These are phyloP conservation scores for Pneumocystis sp. DNA, from an alignment of 1,139 yeast species.

Conservation along the genomic window DNA sequence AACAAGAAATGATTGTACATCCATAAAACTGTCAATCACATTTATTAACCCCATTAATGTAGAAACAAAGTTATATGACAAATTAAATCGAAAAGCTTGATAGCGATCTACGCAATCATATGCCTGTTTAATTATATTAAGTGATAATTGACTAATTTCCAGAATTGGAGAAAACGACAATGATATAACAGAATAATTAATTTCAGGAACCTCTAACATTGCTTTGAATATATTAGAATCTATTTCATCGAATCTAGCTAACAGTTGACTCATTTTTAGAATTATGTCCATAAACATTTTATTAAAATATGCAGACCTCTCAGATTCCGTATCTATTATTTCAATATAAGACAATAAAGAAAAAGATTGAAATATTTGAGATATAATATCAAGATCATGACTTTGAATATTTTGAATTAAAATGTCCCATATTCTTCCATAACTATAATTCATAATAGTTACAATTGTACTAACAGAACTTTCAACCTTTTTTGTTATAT, in stretches of 20 bases:
- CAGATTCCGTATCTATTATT: constrained; percentile 29
- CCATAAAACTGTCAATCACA: constrained; percentile 32
- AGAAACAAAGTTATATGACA: constrained; percentile 31
- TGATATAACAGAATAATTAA: constrained; percentile 17
- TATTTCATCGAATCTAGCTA: constrained; percentile 33
- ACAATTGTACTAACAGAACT: neutral
- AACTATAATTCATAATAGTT: neutral
- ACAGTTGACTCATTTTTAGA: constrained; percentile 14
- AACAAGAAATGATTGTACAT: constrained; percentile 7
- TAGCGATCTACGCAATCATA: constrained; percentile 61
- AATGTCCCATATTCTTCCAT: neutral
- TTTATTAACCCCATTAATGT: constrained; percentile 36
- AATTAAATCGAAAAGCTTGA: constrained; percentile 49
- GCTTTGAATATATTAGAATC: constrained; percentile 26
- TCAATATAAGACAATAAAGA: constrained; percentile 18
- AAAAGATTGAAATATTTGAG: constrained; percentile 7
- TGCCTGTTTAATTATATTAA: constrained; percentile 59
- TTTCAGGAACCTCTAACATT: constrained; percentile 25
- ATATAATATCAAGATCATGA: constrained; percentile 5
- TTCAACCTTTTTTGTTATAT: neutral
- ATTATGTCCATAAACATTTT: constrained; percentile 8
- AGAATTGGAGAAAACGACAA: constrained; percentile 18
- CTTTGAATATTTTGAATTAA: neutral
- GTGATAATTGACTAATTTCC: constrained; percentile 39
- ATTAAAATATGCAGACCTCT: constrained; percentile 4